These are phyloP conservation scores for Populus tremula DNA, from an alignment of 345 rosid genomes.

Conservation along the genomic window DNA sequence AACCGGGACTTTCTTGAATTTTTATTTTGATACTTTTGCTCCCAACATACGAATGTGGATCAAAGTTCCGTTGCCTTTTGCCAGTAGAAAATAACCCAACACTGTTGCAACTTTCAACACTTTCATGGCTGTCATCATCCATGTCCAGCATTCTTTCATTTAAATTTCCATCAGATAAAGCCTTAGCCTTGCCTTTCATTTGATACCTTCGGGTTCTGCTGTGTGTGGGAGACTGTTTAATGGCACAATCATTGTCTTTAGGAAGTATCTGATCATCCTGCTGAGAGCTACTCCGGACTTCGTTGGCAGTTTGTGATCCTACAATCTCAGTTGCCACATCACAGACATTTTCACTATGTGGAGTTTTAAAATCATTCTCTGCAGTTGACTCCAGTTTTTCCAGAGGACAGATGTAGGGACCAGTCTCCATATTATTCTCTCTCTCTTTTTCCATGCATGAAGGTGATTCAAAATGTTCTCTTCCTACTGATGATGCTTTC, in stretches of 20 bases:
- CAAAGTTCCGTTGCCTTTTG: slow-evolving; percentile 49
- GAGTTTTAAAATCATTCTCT: slow-evolving; percentile 47
- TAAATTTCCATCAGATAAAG: slow-evolving; percentile 52
- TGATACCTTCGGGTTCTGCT: slow-evolving; percentile 33
- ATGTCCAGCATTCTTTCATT: slow-evolving; percentile 39
- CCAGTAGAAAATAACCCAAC: slow-evolving; percentile 44
- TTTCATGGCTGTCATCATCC: slow-evolving; percentile 65
- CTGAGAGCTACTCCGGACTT: slow-evolving; percentile 25
- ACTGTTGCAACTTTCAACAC: slow-evolving; percentile 85
- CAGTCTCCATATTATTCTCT: slow-evolving; percentile 9
- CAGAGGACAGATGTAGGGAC: slow-evolving; percentile 15
- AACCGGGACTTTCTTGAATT: slow-evolving; percentile 45
- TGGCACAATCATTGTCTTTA: slow-evolving; percentile 17
- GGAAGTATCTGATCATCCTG: slow-evolving; percentile 32
- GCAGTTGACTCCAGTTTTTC: slow-evolving; percentile 57
- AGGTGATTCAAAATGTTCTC: slow-evolving; percentile 21
- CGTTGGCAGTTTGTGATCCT: slow-evolving; percentile 29
- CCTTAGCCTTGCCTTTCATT: slow-evolving; percentile 58
- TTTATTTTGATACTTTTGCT: slow-evolving; percentile 62
- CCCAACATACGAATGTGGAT: slow-evolving; percentile 45
- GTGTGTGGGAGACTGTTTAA: slow-evolving; percentile 27
- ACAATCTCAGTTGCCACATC: slow-evolving; percentile 25
- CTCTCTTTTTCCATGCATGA: slow-evolving; percentile 26
- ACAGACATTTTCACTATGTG: slow-evolving; percentile 22
- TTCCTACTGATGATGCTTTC: slow-evolving; percentile 13